Evolutionary conservation across 805 yeast genomes (phyloP).

Genomic region (Barnettozyma sp.): DNA sequence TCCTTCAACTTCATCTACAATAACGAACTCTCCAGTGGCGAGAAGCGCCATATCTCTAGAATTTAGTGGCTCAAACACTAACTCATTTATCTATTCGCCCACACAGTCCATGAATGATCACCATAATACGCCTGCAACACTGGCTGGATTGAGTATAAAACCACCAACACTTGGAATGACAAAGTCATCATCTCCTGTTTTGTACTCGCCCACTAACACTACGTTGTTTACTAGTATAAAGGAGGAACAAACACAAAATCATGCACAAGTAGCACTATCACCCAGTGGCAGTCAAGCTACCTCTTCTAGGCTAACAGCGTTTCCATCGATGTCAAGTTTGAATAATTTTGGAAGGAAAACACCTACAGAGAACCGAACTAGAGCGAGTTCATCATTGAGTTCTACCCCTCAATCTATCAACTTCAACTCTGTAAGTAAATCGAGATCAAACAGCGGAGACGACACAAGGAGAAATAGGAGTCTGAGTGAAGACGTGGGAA

Average conservation of each 20-base stretch:
- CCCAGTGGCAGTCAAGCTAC: not conserved
- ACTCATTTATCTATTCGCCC: conserved; percentile 23
- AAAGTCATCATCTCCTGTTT: conserved; percentile 21
- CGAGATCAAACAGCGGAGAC: conserved; percentile 13
- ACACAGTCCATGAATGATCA: conserved; percentile 7
- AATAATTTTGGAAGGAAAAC: conserved; percentile 14
- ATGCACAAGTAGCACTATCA: not conserved
- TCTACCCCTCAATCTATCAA: conserved; percentile 1
- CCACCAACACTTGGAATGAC: conserved; percentile 16
- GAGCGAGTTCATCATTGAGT: conserved; percentile 7
- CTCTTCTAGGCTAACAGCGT: conserved; percentile 12
- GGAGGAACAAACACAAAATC: conserved; percentile 12
- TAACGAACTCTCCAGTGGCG: conserved; percentile 22
- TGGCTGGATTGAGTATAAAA: conserved; percentile 13
- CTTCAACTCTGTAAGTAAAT: conserved; percentile 6
- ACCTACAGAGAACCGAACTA: conserved; percentile 8
- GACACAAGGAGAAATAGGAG: conserved; percentile 6
- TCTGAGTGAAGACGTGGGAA: not conserved
- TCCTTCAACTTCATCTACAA: conserved; percentile 21
- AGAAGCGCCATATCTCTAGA: conserved; percentile 21
- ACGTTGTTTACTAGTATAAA: conserved; percentile 12
- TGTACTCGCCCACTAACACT: conserved; percentile 20
- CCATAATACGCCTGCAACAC: conserved; percentile 3
- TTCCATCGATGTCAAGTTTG: conserved; percentile 22
- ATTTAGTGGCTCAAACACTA: conserved; percentile 20